These are phyloP conservation scores for Salix suchowensis DNA, from an alignment of 345 rosid species.

Conservation along the genomic window DNA sequence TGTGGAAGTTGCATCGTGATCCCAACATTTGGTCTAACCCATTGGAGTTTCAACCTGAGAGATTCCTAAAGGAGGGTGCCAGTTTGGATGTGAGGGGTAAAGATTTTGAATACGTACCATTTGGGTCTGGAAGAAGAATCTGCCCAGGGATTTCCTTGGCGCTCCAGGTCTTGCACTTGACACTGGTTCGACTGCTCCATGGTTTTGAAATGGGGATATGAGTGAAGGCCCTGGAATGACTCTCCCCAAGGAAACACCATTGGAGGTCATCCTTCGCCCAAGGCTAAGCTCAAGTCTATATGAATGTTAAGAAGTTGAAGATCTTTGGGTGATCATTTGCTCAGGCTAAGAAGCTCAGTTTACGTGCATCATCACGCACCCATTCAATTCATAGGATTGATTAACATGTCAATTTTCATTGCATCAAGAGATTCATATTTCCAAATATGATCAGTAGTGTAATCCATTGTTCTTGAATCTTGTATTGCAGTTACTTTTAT, in stretches of 20 bases:
- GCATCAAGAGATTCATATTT: neutral
- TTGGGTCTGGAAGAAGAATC: conserved; percentile 19
- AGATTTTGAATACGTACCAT: conserved; percentile 10
- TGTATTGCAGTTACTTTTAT: neutral
- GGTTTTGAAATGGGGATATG: conserved; percentile 14
- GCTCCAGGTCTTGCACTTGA: conserved; percentile 2
- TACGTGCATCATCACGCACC: too few relatives aligned
- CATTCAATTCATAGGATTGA: neutral
- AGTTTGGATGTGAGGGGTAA: conserved; percentile 4
- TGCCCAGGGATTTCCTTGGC: conserved; percentile 17
- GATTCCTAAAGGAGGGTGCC: conserved; percentile 10
- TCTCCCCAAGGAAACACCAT: neutral
- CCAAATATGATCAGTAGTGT: neutral
- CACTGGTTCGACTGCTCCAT: conserved; percentile 19
- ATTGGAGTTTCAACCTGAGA: conserved; percentile 14
- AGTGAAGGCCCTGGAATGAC: conserved; percentile 8
- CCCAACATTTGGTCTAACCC: conserved; percentile 15
- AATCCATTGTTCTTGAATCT: neutral
- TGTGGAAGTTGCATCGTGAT: neutral
- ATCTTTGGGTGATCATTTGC: neutral
- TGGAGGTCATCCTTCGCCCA: conserved; percentile 10
- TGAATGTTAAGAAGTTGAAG: neutral
- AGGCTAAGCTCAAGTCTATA: conserved; percentile 5
- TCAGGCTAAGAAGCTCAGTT: too few relatives aligned
- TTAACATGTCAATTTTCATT: too few relatives aligned